Evolutionary conservation across 192 early-diverging fungal genomes (phyloP), one percentile per base, ranked within the genome.

Genomic region (Backusella sp.): DNA sequence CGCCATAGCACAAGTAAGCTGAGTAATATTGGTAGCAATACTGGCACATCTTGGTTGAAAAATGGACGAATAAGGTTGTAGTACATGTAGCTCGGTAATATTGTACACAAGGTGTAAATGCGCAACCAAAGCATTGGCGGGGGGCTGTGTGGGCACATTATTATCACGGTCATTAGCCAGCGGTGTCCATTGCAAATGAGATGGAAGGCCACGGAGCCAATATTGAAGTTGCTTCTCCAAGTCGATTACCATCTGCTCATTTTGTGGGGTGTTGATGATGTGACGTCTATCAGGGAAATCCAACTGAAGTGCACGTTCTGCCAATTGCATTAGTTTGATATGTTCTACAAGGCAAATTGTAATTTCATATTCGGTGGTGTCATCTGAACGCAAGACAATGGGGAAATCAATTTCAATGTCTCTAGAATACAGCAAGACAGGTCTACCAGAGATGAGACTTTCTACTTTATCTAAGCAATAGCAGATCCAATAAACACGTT

Each of bases 91-190:
- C 21, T 72, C 72, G 4, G 76, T 36, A 36, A 70, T 46, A 52
- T 79, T 74, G 44, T 70, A 83, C n/a, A 77, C 39, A 6, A 83
- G 68, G 36, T 83, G 82, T 19, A 83, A 72, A 65, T 77, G 78
- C 8, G 72, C 77, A 21, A 77, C 67, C 34, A 76, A 49, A 17
- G 77, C 36, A 68, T 74, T 74, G 3, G 32, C 42, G 1, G 80
- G 80, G 3, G 78, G 72, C 30, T 81, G 66, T 4, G 52, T 36
- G 11, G 79, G 75, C 17, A 76, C 53, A n/a, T 66, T 66, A 6
- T 66, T 66, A 39, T 67, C 72, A 0, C 52, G 23, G 3, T 72
- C 41, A 6, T 37, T 42, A 5, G 76, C 67, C 17, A 80, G 28
- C 32, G 81, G 74, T 4, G 73, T 76, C 77, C 77, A 79, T 44